phyloP scores from a whole-genome alignment of 768 basidiomycete species.

The Hericium coralloides region DNA sequence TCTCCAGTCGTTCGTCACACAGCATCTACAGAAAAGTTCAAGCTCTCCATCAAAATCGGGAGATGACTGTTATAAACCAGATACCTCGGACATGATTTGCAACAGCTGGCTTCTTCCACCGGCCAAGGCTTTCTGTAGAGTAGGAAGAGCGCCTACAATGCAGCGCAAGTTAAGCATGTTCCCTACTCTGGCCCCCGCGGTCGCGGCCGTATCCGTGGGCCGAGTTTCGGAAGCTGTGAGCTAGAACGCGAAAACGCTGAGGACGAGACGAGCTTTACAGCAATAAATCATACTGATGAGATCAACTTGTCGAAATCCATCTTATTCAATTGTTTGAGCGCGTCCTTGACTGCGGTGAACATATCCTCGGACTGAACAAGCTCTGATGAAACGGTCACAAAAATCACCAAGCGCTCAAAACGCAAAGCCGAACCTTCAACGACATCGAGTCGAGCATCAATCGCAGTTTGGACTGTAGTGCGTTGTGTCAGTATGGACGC shows the following conservation, averaged over 20 bases:
- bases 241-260: slow-evolving; percentile 26
- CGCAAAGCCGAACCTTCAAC: slow-evolving; percentile 55
- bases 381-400: slow-evolving; percentile 34
- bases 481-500: too few species aligned
- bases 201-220: slow-evolving; percentile 43
- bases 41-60: not conserved
- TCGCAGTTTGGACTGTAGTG: slow-evolving; percentile 42
- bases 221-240: slow-evolving; percentile 57
- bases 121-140: slow-evolving; percentile 51
- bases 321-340: slow-evolving; percentile 63
- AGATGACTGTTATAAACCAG: slow-evolving; percentile 3
- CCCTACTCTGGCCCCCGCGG: slow-evolving; percentile 57
- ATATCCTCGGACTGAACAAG: slow-evolving; percentile 68
- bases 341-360: slow-evolving; percentile 59
- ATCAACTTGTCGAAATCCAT: slow-evolving; percentile 87
- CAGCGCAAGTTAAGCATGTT: slow-evolving; percentile 77
- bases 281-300: slow-evolving; percentile 38
- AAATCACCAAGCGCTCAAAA: not conserved
- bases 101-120: slow-evolving; percentile 54
- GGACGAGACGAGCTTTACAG: not conserved
- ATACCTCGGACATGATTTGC: slow-evolving; percentile 50
- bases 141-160: slow-evolving; percentile 58
- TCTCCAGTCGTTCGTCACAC: slow-evolving; percentile 57
- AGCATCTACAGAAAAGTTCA: slow-evolving; percentile 43
- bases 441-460: slow-evolving; percentile 78